A percentile compares a stretch with the other conserved stretches of the same genome.
These are phyloP conservation scores for Lolium perenne DNA, from an alignment of 176 grass and related monocot genomes.

Conservation along the genomic window DNA sequence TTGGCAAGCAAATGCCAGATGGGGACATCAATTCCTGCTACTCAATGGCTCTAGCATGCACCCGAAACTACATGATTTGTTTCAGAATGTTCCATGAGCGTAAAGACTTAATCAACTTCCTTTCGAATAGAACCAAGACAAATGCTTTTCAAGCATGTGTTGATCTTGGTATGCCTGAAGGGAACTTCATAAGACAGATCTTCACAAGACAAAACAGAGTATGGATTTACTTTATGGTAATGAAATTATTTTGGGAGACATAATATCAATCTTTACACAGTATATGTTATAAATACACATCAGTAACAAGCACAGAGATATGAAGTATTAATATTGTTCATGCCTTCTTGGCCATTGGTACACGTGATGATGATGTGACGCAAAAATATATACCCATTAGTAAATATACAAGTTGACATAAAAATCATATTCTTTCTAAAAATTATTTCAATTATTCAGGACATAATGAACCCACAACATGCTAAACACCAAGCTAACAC, in stretches of 20 bases:
- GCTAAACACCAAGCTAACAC: neutral
- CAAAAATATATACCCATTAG: constrained; percentile 18
- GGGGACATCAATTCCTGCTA: neutral
- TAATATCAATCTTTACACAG: neutral
- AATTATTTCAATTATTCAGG: constrained; percentile 16
- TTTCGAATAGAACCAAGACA: neutral
- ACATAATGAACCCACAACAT: neutral
- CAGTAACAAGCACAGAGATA: neutral
- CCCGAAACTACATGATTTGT: too few relatives aligned
- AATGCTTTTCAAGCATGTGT: neutral
- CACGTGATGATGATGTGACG: neutral
- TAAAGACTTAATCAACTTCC: constrained; percentile 1
- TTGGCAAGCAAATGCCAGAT: neutral
- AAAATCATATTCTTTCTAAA: neutral
- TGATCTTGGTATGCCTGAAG: constrained; percentile 9
- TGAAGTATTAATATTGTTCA: neutral
- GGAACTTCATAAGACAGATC: neutral
- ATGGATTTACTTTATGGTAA: constrained; percentile 1
- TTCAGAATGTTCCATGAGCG: too few relatives aligned
- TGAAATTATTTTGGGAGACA: neutral
- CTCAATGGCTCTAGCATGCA: too few relatives aligned
- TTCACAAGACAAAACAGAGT: neutral
- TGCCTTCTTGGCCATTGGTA: neutral
- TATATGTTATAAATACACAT: constrained; percentile 9
- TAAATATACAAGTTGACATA: constrained; percentile 2